Percentiles rank a stretch among this genome's conserved stretches.
Evolutionary conservation across 176 grass and related monocot genomes (phyloP).

Genomic region (Oryza glaberrima): DNA sequence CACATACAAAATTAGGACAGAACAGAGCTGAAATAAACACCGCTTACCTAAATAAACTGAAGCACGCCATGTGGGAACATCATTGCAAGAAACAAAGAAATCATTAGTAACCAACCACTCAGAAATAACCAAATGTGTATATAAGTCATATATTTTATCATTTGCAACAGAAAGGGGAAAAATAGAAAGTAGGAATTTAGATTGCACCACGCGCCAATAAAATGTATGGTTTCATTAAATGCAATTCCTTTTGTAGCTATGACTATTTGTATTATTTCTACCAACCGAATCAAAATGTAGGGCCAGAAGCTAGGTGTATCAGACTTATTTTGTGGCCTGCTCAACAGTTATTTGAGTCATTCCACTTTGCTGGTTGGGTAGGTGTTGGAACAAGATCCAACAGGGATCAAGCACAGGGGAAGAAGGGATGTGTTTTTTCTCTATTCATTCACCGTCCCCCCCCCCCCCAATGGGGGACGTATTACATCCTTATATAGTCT

Average conservation of each 20-base stretch:
- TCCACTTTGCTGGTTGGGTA: not conserved
- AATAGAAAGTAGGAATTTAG: not conserved
- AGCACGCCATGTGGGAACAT: conserved; percentile 47
- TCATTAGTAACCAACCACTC: conserved; percentile 43
- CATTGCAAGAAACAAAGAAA: conserved; percentile 50
- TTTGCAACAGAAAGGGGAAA: not conserved
- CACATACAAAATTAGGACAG: not conserved
- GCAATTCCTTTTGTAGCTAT: not conserved
- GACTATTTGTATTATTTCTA: conserved; percentile 17
- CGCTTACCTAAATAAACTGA: conserved; percentile 98
- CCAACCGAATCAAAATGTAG: not conserved
- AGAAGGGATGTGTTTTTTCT: too few species aligned
- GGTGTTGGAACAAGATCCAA: too few species aligned
- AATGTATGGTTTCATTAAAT: not conserved
- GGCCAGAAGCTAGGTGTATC: not conserved
- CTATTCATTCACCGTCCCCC: too few species aligned
- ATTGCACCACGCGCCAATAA: not conserved
- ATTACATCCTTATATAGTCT: too few species aligned
- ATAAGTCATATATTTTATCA: not conserved
- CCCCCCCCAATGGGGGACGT: too few species aligned
- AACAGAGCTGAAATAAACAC: not conserved
- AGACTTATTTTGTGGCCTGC: not conserved
- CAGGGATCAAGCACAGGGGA: too few species aligned
- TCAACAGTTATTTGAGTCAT: not conserved
- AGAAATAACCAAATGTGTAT: conserved; percentile 26